A percentile compares a stretch with the other conserved stretches of the same genome.
phyloP scores from a whole-genome alignment of 2,329 filamentous ascomycete genomes.

The Ophiostoma montium region DNA sequence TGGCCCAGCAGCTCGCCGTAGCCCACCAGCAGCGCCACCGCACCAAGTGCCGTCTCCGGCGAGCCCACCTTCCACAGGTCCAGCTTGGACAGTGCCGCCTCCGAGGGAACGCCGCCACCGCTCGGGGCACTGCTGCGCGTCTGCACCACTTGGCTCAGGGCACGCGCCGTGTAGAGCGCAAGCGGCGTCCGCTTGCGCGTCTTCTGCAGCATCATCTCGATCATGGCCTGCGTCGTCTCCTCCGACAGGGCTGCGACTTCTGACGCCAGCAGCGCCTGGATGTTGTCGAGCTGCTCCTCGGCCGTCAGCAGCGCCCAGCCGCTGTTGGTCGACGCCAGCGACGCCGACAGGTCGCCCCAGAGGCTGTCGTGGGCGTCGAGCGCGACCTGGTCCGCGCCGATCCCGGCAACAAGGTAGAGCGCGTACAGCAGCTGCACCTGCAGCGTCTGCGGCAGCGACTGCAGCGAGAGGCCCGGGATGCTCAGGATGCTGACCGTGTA shows the following conservation, averaged over 20 bases:
- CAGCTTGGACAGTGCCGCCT: constrained; percentile 15
- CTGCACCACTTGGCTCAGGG: constrained; percentile 35
- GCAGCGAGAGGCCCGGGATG: constrained; percentile 22
- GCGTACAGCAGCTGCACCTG: constrained; percentile 38
- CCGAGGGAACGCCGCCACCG: constrained; percentile 13
- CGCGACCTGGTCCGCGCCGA: constrained; percentile 41
- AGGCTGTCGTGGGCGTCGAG: constrained; percentile 29
- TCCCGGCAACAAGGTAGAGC: constrained; percentile 34
- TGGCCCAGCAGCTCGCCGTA: constrained; percentile 34
- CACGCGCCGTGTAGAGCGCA: constrained; percentile 38
- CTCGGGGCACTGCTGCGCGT: constrained; percentile 24
- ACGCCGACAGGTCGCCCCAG: constrained; percentile 27
- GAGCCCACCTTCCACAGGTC: constrained; percentile 30
- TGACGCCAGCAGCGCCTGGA: constrained; percentile 24
- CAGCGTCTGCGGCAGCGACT: constrained; percentile 25
- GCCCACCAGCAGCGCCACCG: constrained; percentile 36
- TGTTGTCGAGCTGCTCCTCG: constrained; percentile 28
- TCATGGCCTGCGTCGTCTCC: constrained; percentile 19
- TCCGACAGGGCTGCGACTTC: constrained; percentile 19
- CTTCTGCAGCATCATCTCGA: constrained; percentile 30
- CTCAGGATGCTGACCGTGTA: constrained; percentile 50
- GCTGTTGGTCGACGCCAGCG: constrained; percentile 13
- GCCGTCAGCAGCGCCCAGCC: constrained; percentile 24
- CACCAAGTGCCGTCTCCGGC: constrained; percentile 31
- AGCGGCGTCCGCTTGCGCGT: constrained; percentile 27